Conservation (phyloP, 352 stramenopile species). For the Paralagenidium karlingii region DNA sequence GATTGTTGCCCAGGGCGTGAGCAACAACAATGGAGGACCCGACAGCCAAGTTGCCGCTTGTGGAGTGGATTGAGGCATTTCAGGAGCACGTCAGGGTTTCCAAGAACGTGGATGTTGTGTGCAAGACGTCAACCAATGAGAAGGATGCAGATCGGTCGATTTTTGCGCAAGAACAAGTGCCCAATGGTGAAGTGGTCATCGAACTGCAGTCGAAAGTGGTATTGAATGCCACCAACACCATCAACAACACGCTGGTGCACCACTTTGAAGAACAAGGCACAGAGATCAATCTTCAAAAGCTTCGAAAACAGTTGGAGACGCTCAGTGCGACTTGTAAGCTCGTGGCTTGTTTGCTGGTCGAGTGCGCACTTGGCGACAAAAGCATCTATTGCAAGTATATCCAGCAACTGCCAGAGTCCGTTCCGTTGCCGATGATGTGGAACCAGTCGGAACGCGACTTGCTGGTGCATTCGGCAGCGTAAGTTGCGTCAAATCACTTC, state of each 20-base stretch:
- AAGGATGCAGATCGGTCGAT: slow-evolving; percentile 34
- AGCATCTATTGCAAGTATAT: slow-evolving; percentile 49
- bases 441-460: slow-evolving; percentile 8
- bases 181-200: slow-evolving; percentile 20
- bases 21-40: no score
- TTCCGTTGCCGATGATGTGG: slow-evolving; percentile 44
- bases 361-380: slow-evolving; percentile 14
- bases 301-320: slow-evolving; percentile 12
- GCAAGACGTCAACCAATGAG: slow-evolving; percentile 5
- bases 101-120: slow-evolving; percentile 25
- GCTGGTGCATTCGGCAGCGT: slow-evolving; percentile 41
- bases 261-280: slow-evolving; percentile 1
- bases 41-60: slow-evolving; percentile 8
- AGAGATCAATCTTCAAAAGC: slow-evolving; percentile 3
- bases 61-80: slow-evolving; percentile 22
- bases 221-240: slow-evolving; percentile 34
- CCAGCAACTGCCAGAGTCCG: slow-evolving; percentile 25
- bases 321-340: slow-evolving; percentile 29
- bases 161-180: slow-evolving; percentile 17
- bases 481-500: no score
- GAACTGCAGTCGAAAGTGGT: slow-evolving; percentile 18
- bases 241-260: slow-evolving; percentile 21
- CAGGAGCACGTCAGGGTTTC: slow-evolving; percentile 17
- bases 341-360: slow-evolving; percentile 29
- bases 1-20: no score